phyloP scores from a whole-genome alignment of 2,329 filamentous ascomycete species.

The Aspergillus latus region DNA sequence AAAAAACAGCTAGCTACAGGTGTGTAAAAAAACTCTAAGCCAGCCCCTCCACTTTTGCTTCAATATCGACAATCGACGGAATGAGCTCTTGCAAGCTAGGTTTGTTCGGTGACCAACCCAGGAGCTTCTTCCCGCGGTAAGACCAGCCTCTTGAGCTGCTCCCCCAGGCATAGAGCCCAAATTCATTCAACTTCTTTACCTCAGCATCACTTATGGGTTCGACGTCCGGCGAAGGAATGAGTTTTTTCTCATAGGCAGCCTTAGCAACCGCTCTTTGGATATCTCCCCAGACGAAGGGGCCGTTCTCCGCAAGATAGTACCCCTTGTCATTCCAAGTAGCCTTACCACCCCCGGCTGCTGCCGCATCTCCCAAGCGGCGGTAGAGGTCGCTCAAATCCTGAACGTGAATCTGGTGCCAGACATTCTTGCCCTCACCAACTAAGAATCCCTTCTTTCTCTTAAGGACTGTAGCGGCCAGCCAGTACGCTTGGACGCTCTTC shows the following conservation, averaged over 20 bases:
- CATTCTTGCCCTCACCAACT: constrained; percentile 41
- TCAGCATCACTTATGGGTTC: constrained; percentile 35
- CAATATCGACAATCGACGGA: constrained; percentile 53
- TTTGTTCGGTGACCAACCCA: constrained; percentile 42
- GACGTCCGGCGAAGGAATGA: constrained; percentile 46
- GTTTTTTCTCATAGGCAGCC: constrained; percentile 55
- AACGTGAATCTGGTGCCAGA: constrained; percentile 44
- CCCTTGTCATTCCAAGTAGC: constrained; percentile 47
- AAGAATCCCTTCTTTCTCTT: constrained; percentile 41
- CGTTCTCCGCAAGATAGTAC: constrained; percentile 51
- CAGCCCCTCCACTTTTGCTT: constrained; percentile 44
- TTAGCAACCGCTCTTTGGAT: constrained; percentile 38
- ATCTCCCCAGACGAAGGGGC: constrained; percentile 43
- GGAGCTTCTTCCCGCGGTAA: constrained; percentile 37
- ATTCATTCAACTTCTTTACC: constrained; percentile 45
- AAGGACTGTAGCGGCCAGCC: constrained; percentile 39
- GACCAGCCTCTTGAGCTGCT: constrained; percentile 39
- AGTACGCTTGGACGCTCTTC: constrained; percentile 44
- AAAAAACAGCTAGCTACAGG: neutral
- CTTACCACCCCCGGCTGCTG: constrained; percentile 39
- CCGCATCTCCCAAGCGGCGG: constrained; percentile 39
- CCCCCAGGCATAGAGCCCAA: constrained; percentile 39
- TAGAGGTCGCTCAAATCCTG: constrained; percentile 43
- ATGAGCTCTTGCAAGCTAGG: constrained; percentile 55
- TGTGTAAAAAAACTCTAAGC: constrained; percentile 10